Base-by-base conservation (phyloP, 2,329 filamentous ascomycete species). In the Zelopaecilomyces penicillatus region DNA sequence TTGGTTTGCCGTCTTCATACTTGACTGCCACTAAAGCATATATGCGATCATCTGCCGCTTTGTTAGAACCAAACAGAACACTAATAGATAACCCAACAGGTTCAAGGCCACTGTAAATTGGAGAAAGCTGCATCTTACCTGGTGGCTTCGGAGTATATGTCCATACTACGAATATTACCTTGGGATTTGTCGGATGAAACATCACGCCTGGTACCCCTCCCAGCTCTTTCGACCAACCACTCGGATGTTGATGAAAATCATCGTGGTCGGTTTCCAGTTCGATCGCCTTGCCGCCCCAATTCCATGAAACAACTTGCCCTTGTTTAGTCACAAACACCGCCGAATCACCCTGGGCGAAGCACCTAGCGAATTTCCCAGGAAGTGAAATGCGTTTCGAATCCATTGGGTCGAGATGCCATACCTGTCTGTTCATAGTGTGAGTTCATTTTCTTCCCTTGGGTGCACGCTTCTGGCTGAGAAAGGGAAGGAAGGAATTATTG, bases 281-380 rank as follows among this genome's bases (percentile, higher is more conserved):
- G 0, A 35, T 37, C 2, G 52, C 46, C 3, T 39, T 48, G 2
- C 50, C 54, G 1, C 39, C 44, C 55, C 56, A 60, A 4, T 35
- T 35, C 43, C 55, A 61, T 11, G 47, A 10, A 29, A 60, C 30
- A 11, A 62, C 45, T 5, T 50, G 42, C 0, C 46, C 45, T n/a
- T 50, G 47, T 7, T n/a, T 40, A 1, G 56, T 56, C 6, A 57
- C 50, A n/a, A 56, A 42, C 1, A 46, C 54, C 2, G 52, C 47
- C 7, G 44, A 48, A 11, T 54, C 52, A 1, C 45, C 50, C 3
- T 59, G 45, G 5, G 44, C 47, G 40, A 48, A 56, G 30, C 48
- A 56, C 4, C 42, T 39, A 2, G 33, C 29, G 7, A 51, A 51
- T 2, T 40, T 34, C 2, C 47, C 47, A 0, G 59, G 58, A 0